A percentile compares a stretch with the other conserved stretches of the same genome.
phyloP scores from a whole-genome alignment of 2,329 filamentous ascomycete species.

The Paracoccidioides brasiliensis region DNA sequence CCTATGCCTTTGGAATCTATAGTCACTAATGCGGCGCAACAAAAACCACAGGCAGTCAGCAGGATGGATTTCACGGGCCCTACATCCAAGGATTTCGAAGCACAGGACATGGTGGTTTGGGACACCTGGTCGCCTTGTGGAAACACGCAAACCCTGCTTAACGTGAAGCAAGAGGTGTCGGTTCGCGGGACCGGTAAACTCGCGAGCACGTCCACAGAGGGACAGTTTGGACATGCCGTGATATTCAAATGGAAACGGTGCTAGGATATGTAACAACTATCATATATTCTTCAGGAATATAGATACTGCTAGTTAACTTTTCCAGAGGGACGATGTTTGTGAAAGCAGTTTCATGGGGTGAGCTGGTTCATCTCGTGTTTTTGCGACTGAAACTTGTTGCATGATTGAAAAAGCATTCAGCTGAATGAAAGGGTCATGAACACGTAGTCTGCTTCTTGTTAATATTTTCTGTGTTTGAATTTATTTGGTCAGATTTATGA shows the following conservation, averaged over 20 bases:
- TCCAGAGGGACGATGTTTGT: too few species aligned
- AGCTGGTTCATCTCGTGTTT: too few species aligned
- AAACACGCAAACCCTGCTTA: background rate
- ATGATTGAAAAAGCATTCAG: background rate
- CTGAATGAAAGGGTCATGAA: background rate
- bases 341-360: too few species aligned
- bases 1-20: background rate
- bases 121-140: slow-evolving; percentile 4
- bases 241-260: slow-evolving; percentile 2
- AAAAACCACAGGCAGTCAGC: background rate
- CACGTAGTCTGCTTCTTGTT: background rate
- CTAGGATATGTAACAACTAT: background rate
- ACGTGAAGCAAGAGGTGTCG: slow-evolving; percentile 1
- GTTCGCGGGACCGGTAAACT: background rate
- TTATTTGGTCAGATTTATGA: background rate
- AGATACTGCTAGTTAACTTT: background rate
- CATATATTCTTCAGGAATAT: too few species aligned
- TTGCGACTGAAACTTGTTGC: background rate
- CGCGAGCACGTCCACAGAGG: slow-evolving; percentile 1
- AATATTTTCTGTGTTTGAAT: background rate
- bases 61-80: background rate
- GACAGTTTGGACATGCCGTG: background rate
- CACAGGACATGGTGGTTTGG: background rate
- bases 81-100: background rate
- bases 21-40: background rate